These are phyloP conservation scores for Vigna nakashimae DNA, from an alignment of 306 rosid species.

Conservation along the genomic window DNA sequence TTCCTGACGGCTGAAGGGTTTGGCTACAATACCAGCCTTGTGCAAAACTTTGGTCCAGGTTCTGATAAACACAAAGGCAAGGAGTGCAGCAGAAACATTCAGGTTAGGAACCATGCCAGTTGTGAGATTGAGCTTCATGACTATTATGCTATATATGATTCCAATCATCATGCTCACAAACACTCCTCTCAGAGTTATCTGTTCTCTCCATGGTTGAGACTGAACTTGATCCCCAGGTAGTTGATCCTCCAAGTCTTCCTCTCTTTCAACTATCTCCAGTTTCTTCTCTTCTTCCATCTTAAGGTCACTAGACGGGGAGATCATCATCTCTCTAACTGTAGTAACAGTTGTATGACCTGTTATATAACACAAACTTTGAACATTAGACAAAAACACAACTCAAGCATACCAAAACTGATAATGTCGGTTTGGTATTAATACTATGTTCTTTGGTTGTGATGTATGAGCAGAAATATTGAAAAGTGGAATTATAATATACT, in stretches of 20 bases:
- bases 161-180: constrained; percentile 79
- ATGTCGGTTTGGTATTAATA: constrained; percentile 7
- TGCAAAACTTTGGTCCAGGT: constrained; percentile 73
- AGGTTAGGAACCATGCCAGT: constrained; percentile 87
- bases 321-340: constrained; percentile 8
- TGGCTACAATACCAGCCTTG: constrained; percentile 66
- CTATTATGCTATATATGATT: constrained; percentile 71
- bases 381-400: constrained; percentile 36
- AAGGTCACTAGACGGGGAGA: constrained; percentile 30
- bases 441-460: background rate
- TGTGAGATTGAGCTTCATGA: constrained; percentile 89
- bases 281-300: constrained; percentile 39
- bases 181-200: constrained; percentile 80
- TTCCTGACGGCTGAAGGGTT: constrained; percentile 91
- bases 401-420: constrained; percentile 6
- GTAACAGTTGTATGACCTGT: background rate
- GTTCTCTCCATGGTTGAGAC: constrained; percentile 67
- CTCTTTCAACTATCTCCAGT: constrained; percentile 42
- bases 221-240: constrained; percentile 32
- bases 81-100: constrained; percentile 90
- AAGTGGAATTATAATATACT: constrained; percentile 23
- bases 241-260: constrained; percentile 44
- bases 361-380: background rate
- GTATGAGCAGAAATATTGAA: background rate
- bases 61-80: constrained; percentile 71